Percentiles rank a stretch among this genome's conserved stretches.
These are phyloP conservation scores for Chaetomium cochliodes DNA, from an alignment of 495 filamentous ascomycete genomes.

Conservation along the genomic window DNA sequence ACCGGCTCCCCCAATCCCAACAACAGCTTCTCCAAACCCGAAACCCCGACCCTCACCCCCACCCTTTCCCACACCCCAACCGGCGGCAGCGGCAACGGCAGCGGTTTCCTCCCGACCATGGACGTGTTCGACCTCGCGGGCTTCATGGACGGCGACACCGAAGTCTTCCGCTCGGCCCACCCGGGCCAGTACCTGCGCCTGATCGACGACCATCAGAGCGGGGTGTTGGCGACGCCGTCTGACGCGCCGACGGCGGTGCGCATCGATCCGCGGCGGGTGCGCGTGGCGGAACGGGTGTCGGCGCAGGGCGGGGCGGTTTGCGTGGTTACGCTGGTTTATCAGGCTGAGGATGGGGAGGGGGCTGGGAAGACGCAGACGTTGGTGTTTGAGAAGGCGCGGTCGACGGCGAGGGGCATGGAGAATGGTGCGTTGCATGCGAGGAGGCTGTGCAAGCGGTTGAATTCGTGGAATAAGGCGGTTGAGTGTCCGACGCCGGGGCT, in stretches of 20 bases:
- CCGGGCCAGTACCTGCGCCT: conserved; percentile 20
- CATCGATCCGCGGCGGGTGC: conserved; percentile 29
- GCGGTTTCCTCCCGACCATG: conserved; percentile 12
- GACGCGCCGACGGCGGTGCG: conserved; percentile 16
- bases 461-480: conserved; percentile 29
- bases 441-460: conserved; percentile 38
- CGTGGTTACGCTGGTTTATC: conserved; percentile 16
- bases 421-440: conserved; percentile 37
- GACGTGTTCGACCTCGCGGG: conserved; percentile 19
- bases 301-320: conserved; percentile 4
- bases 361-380: conserved; percentile 12
- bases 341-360: neutral
- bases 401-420: conserved; percentile 18
- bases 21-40: neutral
- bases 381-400: conserved; percentile 23
- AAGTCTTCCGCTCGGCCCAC: neutral
- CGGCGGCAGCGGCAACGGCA: neutral
- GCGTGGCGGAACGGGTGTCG: conserved; percentile 18
- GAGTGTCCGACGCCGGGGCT: conserved; percentile 3
- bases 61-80: neutral
- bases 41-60: conserved; percentile 8
- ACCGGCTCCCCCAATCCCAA: no score
- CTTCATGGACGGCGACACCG: conserved; percentile 6
- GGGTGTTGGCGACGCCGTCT: conserved; percentile 15
- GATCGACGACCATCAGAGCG: conserved; percentile 19